Percentiles rank a stretch among this genome's conserved stretches.
These are phyloP conservation scores for Suillus placidus DNA, from an alignment of 768 basidiomycete species.

Conservation along the genomic window DNA sequence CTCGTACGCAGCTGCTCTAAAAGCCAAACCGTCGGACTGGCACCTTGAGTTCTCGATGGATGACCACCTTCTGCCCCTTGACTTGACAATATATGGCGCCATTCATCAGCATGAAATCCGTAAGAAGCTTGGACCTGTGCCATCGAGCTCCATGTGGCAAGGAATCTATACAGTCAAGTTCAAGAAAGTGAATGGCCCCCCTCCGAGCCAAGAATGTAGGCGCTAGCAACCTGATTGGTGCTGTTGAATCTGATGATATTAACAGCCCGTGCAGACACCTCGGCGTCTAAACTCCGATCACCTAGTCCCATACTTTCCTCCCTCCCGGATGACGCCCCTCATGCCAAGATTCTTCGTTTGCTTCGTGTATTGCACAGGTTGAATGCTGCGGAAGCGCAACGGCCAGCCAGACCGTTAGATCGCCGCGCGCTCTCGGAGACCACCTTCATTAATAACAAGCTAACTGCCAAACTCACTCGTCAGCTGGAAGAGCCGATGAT, in stretches of 20 bases:
- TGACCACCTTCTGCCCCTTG: conserved; percentile 79
- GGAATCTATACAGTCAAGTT: conserved; percentile 91
- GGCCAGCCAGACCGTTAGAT: conserved; percentile 48
- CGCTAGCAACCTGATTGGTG: conserved; percentile 6
- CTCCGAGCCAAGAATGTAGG: conserved; percentile 63
- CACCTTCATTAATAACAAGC: conserved; percentile 95
- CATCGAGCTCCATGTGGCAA: conserved; percentile 82
- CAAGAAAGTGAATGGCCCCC: conserved; percentile 88
- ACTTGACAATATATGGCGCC: conserved; percentile 95
- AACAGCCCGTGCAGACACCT: conserved; percentile 38
- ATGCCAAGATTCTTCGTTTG: conserved; percentile 88
- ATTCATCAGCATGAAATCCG: conserved; percentile 90
- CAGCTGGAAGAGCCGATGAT: conserved; percentile 99
- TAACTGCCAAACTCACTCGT: conserved; percentile 95
- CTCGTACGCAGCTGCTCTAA: conserved; percentile 94
- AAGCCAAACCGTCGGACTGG: conserved; percentile 93
- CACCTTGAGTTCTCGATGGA: conserved; percentile 96
- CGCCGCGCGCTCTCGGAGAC: conserved; percentile 72
- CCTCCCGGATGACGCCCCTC: conserved; percentile 79
- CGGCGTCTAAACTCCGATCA: conserved; percentile 55
- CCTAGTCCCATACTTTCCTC: conserved; percentile 73
- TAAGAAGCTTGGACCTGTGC: conserved; percentile 65
- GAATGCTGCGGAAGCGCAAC: conserved; percentile 72
- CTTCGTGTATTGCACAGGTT: conserved; percentile 85
- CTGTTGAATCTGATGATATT: conserved; percentile 7